Conservation (phyloP, 192 early-diverging fungal genomes). For the Helicostylum pulchrum region DNA sequence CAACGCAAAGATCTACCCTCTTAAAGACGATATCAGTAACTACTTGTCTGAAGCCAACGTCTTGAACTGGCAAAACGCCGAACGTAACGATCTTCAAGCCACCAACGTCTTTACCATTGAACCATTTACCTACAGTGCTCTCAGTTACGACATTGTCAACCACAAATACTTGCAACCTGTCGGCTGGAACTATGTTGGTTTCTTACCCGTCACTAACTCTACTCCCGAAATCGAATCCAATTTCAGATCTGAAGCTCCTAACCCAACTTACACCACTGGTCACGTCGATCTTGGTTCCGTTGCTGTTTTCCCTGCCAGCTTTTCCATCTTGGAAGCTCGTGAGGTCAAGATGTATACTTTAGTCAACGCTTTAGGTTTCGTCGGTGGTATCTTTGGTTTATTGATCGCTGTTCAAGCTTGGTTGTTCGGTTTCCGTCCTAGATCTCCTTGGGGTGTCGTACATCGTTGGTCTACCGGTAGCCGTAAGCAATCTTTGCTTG, state of each 20-base stretch:
- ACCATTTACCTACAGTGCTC: constrained; percentile 30
- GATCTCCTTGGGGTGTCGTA: constrained; percentile 36
- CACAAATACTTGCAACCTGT: constrained; percentile 29
- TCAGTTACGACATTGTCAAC: constrained; percentile 29
- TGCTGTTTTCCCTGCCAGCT: constrained; percentile 21
- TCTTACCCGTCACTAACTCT: constrained; percentile 31
- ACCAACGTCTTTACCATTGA: constrained; percentile 29
- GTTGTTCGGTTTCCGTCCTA: constrained; percentile 36
- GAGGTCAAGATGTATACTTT: constrained; percentile 37
- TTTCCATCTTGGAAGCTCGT: constrained; percentile 10
- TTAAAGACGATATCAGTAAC: constrained; percentile 4
- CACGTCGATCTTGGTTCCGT: constrained; percentile 29
- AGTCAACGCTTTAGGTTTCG: constrained; percentile 34
- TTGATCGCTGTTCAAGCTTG: constrained; percentile 31
- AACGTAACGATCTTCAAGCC: constrained; percentile 31
- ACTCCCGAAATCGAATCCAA: constrained; percentile 30
- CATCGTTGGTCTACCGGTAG: constrained; percentile 38
- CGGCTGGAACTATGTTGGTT: constrained; percentile 41
- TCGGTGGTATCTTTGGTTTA: constrained; percentile 37
- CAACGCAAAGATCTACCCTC: constrained; percentile 24
- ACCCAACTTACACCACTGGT: constrained; percentile 23
- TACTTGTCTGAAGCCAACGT: constrained; percentile 21
- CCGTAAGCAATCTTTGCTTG: constrained; percentile 31
- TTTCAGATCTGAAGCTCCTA: constrained; percentile 29
- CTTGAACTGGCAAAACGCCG: constrained; percentile 27